These are phyloP conservation scores for Pyricularia sp. DNA, from an alignment of 2,329 filamentous ascomycete genomes.

Conservation along the genomic window DNA sequence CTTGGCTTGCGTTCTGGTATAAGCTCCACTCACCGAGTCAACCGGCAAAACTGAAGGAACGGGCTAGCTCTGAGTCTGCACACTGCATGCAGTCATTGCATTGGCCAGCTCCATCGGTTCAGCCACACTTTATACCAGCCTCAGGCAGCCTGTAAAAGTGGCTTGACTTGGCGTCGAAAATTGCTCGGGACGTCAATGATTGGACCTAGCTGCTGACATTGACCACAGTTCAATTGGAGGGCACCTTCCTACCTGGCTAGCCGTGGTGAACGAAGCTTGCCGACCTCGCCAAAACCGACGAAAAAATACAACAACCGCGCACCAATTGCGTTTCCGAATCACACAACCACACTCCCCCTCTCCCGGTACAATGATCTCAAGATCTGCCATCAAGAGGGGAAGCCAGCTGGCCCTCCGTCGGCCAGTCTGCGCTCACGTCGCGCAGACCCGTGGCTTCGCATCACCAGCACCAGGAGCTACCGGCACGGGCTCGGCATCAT, in stretches of 20 bases:
- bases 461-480: conserved; percentile 40
- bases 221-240: conserved; percentile 19
- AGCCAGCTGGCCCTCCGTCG: conserved; percentile 48
- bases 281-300: conserved; percentile 1
- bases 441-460: conserved; percentile 41
- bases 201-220: conserved; percentile 9
- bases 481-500: conserved; percentile 62
- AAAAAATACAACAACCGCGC: conserved; percentile 9
- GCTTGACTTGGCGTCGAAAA: conserved; percentile 13
- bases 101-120: background rate
- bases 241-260: conserved; percentile 1
- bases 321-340: conserved; percentile 6
- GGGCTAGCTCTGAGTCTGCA: background rate
- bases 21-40: background rate
- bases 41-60: background rate
- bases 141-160: background rate
- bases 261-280: conserved; percentile 14
- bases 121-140: background rate
- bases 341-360: conserved; percentile 23
- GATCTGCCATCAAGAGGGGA: conserved; percentile 49
- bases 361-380: conserved; percentile 52
- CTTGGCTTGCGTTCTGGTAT: background rate
- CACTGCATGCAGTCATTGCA: background rate
- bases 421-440: conserved; percentile 43
- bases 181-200: conserved; percentile 12